Evolutionary conservation across 2,329 filamentous ascomycete genomes (phyloP).

Genomic region (Amphichorda felina): DNA sequence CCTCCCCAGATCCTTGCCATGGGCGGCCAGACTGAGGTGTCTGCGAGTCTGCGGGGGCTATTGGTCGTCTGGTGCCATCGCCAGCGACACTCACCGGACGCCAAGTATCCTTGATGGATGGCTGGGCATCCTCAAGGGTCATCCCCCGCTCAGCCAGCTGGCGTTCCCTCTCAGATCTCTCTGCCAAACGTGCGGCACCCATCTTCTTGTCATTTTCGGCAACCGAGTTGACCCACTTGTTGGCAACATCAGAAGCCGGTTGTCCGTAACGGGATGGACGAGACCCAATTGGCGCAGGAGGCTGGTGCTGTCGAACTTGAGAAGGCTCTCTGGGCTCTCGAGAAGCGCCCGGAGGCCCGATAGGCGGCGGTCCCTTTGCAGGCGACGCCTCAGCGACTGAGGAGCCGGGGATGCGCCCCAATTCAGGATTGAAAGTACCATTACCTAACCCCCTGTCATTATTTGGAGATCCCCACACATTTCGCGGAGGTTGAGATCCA

Average conservation of each 20-base stretch:
- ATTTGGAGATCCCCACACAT: conserved; percentile 66
- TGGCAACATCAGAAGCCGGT: conserved; percentile 20
- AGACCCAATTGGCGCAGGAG: conserved; percentile 19
- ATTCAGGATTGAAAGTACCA: conserved; percentile 59
- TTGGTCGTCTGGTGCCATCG: conserved; percentile 20
- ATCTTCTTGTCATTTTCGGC: conserved; percentile 34
- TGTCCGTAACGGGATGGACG: conserved; percentile 15
- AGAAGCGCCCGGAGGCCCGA: conserved; percentile 21
- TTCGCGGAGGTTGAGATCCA: conserved; percentile 33
- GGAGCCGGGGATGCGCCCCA: conserved; percentile 35
- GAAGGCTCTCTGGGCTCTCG: conserved; percentile 10
- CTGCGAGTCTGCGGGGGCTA: conserved; percentile 14
- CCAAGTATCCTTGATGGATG: conserved; percentile 42
- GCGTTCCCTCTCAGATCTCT: conserved; percentile 4
- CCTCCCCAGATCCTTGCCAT: conserved; percentile 19
- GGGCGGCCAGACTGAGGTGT: conserved; percentile 10
- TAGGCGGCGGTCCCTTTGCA: conserved; percentile 30
- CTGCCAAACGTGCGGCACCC: conserved; percentile 17
- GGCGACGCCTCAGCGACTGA: conserved; percentile 17
- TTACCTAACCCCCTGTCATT: conserved; percentile 64
- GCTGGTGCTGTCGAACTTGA: conserved; percentile 14
- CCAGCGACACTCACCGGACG: conserved; percentile 27
- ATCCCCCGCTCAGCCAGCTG: conserved; percentile 24
- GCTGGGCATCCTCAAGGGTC: conserved; percentile 30
- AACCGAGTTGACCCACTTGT: conserved; percentile 29